Evolutionary conservation across 805 yeast species (phyloP), one percentile per base, ranked within the genome.

Genomic region (Metschnikowia drakensbergensis): DNA sequence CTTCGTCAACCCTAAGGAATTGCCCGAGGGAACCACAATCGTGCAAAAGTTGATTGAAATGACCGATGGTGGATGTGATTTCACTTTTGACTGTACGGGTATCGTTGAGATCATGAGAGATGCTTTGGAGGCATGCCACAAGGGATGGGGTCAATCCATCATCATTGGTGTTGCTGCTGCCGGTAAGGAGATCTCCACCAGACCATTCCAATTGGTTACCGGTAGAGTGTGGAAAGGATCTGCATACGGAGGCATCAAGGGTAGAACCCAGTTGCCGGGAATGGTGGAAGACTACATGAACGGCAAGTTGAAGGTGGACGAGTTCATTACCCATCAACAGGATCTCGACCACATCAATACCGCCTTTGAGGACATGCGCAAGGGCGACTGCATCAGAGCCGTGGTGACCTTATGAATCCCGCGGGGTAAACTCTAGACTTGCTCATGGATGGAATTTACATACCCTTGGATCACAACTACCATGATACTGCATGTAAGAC

Each of bases 171-270:
- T 94, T 59, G 99, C 99, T 42, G 96, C 97, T 58, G 96, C 97
- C 36, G 99, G 99, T 57, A 79, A 90, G 72, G 98, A 94, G 74
- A 91, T 95, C 55, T 72, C 96, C 50, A 94, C 98, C 42, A 83
- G 98, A 73, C 99, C 99, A 53, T 94, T 94, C 88, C 98, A 92
- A 77, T 82, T 94, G 69, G 98, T 94, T 56, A 94, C 98, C 37
- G 99, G 99, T 60, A 85, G 99, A 74, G 96, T 88, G 46, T 92
- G 99, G 98, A 87, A 82, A 69, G 99, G 99, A 61, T 88, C 96
- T 64, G 99, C 99, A n/a, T 94, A 89, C 61, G 99, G 99, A 63
- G 99, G 98, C 68, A 90, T 94, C 65, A 94, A 94, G 75, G 98
- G 99, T 66, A 86, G 97, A 76, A 67, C 96, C 36, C 97, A 94